Evolutionary conservation across 2,329 filamentous ascomycete species (phyloP).

Genomic region (Pseudocercospora eumusae): DNA sequence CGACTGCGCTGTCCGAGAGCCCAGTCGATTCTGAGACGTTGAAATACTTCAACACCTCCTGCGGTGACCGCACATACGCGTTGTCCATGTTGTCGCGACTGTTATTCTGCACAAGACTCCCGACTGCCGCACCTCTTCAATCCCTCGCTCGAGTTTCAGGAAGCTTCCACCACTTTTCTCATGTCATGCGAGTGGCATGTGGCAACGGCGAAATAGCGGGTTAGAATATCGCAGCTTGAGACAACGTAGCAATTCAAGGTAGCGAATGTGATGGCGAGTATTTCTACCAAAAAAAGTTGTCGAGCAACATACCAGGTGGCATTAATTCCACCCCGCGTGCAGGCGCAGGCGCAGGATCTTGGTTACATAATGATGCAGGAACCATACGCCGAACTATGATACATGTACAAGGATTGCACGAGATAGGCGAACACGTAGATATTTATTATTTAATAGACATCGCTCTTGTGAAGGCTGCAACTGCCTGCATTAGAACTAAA

Average conservation of each 20-base stretch:
- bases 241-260: neutral
- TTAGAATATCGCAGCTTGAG: neutral
- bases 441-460: too few relatives aligned
- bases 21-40: slow-evolving; percentile 39
- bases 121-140: slow-evolving; percentile 4
- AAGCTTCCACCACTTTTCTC: slow-evolving; percentile 8
- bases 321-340: neutral
- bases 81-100: slow-evolving; percentile 39
- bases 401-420: neutral
- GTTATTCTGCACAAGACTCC: neutral
- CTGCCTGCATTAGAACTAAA: neutral
- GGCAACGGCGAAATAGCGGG: neutral
- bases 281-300: neutral
- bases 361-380: neutral
- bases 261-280: neutral
- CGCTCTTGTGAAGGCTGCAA: neutral
- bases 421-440: neutral
- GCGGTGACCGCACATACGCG: slow-evolving; percentile 39
- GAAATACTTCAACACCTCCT: slow-evolving; percentile 43
- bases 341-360: neutral
- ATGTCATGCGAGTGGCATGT: slow-evolving; percentile 1
- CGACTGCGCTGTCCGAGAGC: slow-evolving; percentile 37
- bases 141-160: slow-evolving; percentile 9
- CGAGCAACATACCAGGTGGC: neutral
- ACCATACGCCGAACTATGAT: neutral